Evolutionary conservation across 2,329 filamentous ascomycete genomes (phyloP), one percentile per base, ranked within the genome.

Genomic region (Colletotrichum sp.): DNA sequence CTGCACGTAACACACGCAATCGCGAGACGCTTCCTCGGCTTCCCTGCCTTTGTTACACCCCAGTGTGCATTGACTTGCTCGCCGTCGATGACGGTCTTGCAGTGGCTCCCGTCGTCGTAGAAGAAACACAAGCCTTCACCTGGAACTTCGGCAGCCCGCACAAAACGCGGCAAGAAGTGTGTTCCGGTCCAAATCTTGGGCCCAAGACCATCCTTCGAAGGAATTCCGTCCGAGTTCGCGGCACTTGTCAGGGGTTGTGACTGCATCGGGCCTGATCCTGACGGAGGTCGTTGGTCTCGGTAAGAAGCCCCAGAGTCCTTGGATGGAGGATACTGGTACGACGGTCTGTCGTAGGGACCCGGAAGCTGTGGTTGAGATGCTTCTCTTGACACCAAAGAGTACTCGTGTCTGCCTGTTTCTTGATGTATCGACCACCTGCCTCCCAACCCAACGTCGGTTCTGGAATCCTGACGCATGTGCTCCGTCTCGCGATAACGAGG

Each of bases 11-110:
- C 90, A 82, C 96, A 98, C n/a, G 95, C 95, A 83, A 98, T 96
- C 28, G 96, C 96, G 72, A 98, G 89, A 72, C 96, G 91, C 86
- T 98, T 98, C 79, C 96, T 92, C 64, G 96, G 96, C 86, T 98
- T 98, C 16, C 96, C 96, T 3, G 96, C 96, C 85, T 98, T 98
- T 43, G 96, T 98, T 12, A 98, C 93, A 18, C 96, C 96, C 96
- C 96, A 98, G 79, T 95, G 94, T 2, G 96, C 95, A 82, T 98
- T 98, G 67, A 98, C 95, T 1, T 89, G 89, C 82, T 98, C 94
- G 22, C 96, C 96, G 79, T 98, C 95, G 77, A 98, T 96, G 32
- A 94, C 88, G 48, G 94, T 95, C 80, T 94, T 95, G 86, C 94
- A 96, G 82, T 95, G 93, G 69, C 92, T 94, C 34, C 94, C 94